Evolutionary conservation across 352 stramenopile species (phyloP), one percentile per base, ranked within the genome.

Genomic region (Halophytophthora polymorphica): DNA sequence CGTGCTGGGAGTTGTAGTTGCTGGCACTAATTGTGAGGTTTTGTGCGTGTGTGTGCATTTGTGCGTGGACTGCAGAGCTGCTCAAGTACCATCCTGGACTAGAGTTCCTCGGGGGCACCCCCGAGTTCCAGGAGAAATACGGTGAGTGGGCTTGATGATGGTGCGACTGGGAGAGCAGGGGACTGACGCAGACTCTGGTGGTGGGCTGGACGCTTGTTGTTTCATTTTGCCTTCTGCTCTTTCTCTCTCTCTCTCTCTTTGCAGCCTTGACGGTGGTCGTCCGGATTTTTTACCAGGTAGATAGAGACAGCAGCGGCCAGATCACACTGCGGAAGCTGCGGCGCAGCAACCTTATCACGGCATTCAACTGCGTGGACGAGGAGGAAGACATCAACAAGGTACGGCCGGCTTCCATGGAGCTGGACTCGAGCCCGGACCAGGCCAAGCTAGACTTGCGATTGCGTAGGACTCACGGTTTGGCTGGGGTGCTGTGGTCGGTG

Each of bases 41-140:
- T 39, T 29, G 29, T 50, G 22, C 17, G 42, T 43, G 6, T 52
- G 6, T 34, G n/a, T n/a, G n/a, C n/a, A n/a, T n/a, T n/a, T n/a
- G n/a, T 46, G 6, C 10, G 13, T 52, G 35, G 17, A 33, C 60
- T 35, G 35, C 43, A 93, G 83, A 95, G 54, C 61, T 95, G 43
- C 68, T 95, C 23, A 95, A 93, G 69, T 95, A 93, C 57, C 80
- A 91, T 61, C 80, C 83, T 38, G 96, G 96, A 35, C 72, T 99
- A 23, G 95, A 98, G 57, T 99, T 99, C 68, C 75, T 99, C 29
- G 90, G 92, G 36, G 93, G 92, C 43, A 98, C 98, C 53, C 89
- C 93, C n/a, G 97, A 99, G 64, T 99, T 99, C 76, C 97, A 99
- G 75, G 94, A 98, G 61, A 99, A 99, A 86, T 99, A 99, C 74